Conservation (phyloP, 352 stramenopile species). For the Phytophthora fragariaefolia region DNA sequence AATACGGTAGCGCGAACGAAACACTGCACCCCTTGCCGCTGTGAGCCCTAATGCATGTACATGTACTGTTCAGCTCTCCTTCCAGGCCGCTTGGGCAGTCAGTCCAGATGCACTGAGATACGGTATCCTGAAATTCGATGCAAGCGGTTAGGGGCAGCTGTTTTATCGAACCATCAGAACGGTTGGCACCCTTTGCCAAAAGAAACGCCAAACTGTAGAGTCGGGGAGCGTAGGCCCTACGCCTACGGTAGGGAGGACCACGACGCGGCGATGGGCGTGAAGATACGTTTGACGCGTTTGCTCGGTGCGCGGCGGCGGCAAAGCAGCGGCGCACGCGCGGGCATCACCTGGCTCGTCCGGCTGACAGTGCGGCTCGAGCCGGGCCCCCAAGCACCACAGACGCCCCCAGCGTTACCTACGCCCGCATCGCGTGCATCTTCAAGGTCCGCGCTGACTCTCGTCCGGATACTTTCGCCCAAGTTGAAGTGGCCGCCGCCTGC, state of each 20-base stretch:
- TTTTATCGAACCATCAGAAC: constrained; percentile 36
- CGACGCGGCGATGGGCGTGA: constrained; percentile 1
- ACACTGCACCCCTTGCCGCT: too few relatives aligned
- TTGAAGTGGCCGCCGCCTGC: constrained; percentile 22
- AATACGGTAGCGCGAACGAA: too few relatives aligned
- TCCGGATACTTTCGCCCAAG: constrained; percentile 31
- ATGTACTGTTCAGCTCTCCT: too few relatives aligned
- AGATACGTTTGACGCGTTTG: constrained; percentile 1
- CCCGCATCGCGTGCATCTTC: constrained; percentile 20
- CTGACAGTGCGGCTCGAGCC: neutral
- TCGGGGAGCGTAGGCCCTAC: constrained; percentile 5
- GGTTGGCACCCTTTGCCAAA: constrained; percentile 12
- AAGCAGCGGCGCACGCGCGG: constrained; percentile 4
- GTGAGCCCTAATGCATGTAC: too few relatives aligned
- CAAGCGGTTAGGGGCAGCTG: constrained; percentile 12
- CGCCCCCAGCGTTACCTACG: constrained; percentile 19
- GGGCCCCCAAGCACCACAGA: constrained; percentile 23
- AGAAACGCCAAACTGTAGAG: constrained; percentile 20
- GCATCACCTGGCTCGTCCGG: neutral
- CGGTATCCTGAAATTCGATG: constrained; percentile 10
- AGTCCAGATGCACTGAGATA: neutral
- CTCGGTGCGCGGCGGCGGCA: neutral
- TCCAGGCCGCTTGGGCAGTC: too few relatives aligned
- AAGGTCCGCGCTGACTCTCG: constrained; percentile 28
- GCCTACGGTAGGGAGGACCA: constrained; percentile 22